Percentiles rank a stretch among this genome's conserved stretches.
Conservation (phyloP, 192 early-diverging fungal genomes). For the Fimicolochytrium jonesii region DNA sequence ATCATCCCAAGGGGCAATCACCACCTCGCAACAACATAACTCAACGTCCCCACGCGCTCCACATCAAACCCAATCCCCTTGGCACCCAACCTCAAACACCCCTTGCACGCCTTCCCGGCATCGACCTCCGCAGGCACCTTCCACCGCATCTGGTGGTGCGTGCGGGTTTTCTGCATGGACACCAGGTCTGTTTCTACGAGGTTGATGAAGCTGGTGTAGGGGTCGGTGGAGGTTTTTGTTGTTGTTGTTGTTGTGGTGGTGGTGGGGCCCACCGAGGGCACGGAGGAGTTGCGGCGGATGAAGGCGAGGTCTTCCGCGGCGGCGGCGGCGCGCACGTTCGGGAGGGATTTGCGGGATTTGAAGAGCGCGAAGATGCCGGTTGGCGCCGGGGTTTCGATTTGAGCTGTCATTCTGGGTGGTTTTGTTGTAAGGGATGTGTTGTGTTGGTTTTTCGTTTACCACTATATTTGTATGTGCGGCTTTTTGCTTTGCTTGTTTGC, state of each 20-base stretch:
- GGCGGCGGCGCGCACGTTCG: background rate
- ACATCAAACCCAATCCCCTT: background rate
- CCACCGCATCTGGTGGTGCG: slow-evolving; percentile 7
- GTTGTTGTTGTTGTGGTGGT: background rate
- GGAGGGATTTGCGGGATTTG: background rate
- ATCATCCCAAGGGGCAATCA: too few species aligned
- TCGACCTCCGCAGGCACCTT: slow-evolving; percentile 8
- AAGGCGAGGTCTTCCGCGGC: slow-evolving; percentile 11
- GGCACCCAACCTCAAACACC: background rate
- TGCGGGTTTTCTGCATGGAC: slow-evolving; percentile 1
- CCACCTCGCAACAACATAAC: slow-evolving; percentile 12
- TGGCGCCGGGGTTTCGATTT: too few species aligned
- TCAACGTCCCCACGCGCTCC: slow-evolving; percentile 18
- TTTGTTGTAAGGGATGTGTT: too few species aligned
- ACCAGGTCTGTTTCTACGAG: slow-evolving; percentile 6
- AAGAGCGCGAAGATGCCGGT: slow-evolving; percentile 24
- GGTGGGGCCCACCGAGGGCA: background rate
- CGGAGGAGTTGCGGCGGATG: slow-evolving; percentile 4
- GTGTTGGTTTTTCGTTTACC: too few species aligned
- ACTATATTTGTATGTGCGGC: too few species aligned
- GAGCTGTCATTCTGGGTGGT: too few species aligned
- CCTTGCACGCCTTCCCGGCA: background rate
- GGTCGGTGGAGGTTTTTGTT: slow-evolving; percentile 1
- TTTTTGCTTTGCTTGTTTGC: too few species aligned
- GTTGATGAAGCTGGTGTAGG: background rate